Percentiles rank a stretch among this genome's conserved stretches.
phyloP scores from a whole-genome alignment of 495 filamentous ascomycete species.

The Astrocystis sublimbata region DNA sequence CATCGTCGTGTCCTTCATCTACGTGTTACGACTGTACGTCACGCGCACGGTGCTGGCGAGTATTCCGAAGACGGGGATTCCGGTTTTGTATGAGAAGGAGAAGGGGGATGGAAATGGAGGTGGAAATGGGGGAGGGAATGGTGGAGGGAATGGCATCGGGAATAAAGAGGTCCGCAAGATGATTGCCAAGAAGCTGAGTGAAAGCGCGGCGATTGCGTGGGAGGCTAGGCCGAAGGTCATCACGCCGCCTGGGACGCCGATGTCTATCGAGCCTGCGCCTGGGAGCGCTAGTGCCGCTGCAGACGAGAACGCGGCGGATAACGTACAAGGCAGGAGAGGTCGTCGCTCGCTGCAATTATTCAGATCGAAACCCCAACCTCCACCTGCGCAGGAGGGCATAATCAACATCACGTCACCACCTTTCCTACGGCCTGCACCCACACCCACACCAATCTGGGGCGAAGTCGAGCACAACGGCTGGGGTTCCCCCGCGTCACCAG shows the following conservation, averaged over 20 bases:
- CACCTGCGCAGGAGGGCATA: slow-evolving; percentile 25
- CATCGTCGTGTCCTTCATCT: slow-evolving; percentile 71
- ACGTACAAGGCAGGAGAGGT: slow-evolving; percentile 1
- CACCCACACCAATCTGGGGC: too few relatives aligned
- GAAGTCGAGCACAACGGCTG: slow-evolving; percentile 83
- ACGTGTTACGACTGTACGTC: slow-evolving; percentile 84
- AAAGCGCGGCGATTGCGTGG: slow-evolving; percentile 81
- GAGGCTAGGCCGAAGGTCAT: slow-evolving; percentile 68
- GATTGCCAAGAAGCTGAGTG: slow-evolving; percentile 66
- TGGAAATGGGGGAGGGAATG: too few relatives aligned
- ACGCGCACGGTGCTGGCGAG: slow-evolving; percentile 72
- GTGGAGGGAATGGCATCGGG: slow-evolving; percentile 78
- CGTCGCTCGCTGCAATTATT: slow-evolving; percentile 27
- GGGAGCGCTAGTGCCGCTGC: slow-evolving; percentile 14
- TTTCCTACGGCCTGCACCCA: slow-evolving; percentile 31
- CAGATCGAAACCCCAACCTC: slow-evolving; percentile 28
- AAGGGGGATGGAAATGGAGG: too few relatives aligned
- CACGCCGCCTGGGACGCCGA: slow-evolving; percentile 25
- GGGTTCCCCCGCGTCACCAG: slow-evolving; percentile 72
- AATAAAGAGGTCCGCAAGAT: slow-evolving; percentile 69
- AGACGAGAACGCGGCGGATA: background rate
- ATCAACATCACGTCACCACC: slow-evolving; percentile 33
- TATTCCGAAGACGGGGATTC: slow-evolving; percentile 84
- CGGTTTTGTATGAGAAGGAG: too few relatives aligned
- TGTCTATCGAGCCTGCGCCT: slow-evolving; percentile 1